A percentile compares a stretch with the other conserved stretches of the same genome.
These are phyloP conservation scores for Sporothrix inflata DNA, from an alignment of 2,329 filamentous ascomycete genomes.

Conservation along the genomic window DNA sequence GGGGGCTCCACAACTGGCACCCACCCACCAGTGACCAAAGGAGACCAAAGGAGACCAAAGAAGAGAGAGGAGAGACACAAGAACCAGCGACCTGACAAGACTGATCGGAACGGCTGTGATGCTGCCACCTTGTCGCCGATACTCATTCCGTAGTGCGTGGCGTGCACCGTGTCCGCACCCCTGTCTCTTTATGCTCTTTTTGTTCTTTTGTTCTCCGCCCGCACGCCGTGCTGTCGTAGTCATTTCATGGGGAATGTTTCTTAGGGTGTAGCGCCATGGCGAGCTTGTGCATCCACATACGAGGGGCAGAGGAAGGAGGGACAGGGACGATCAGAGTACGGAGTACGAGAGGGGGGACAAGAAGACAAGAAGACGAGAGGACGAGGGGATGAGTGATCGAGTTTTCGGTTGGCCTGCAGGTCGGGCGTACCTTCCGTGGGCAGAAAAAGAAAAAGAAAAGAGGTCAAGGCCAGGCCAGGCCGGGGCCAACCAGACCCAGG, in stretches of 20 bases:
- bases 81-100: background rate
- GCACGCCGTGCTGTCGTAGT: background rate
- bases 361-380: background rate
- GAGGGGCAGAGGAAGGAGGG: slow-evolving; percentile 6
- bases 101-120: background rate
- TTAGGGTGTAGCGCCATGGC: background rate
- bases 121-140: background rate
- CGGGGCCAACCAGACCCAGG: background rate
- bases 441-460: background rate
- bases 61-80: background rate
- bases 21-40: background rate
- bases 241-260: background rate
- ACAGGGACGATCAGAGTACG: background rate
- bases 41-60: background rate
- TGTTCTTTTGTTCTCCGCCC: background rate
- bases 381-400: background rate
- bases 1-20: background rate
- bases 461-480: background rate
- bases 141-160: background rate
- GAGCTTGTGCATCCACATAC: slow-evolving; percentile 16
- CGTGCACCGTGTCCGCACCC: background rate
- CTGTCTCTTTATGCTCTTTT: background rate
- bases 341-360: background rate
- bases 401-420: slow-evolving; percentile 1
- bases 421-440: background rate